Percentiles rank a stretch among this genome's conserved stretches.
Evolutionary conservation across 345 rosid genomes (phyloP).

Genomic region (Moricandia arvensis): DNA sequence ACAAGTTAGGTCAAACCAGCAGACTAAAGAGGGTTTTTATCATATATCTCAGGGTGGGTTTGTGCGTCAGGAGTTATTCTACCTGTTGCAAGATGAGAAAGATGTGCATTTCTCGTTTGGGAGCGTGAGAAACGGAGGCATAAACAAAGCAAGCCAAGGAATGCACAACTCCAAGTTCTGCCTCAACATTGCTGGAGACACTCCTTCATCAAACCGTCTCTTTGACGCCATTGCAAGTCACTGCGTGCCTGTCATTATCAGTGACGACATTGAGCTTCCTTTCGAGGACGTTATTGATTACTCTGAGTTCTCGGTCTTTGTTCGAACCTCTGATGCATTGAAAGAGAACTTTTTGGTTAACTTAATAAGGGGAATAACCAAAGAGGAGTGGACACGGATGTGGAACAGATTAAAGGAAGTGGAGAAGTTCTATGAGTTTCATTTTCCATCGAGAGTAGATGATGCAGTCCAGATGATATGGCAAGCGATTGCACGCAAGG

Average conservation of each 20-base stretch:
- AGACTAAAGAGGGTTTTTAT: not conserved
- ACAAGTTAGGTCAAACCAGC: too few relatives aligned
- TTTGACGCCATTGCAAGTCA: constrained; percentile 97
- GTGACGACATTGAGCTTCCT: constrained; percentile 95
- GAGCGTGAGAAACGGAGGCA: constrained; percentile 71
- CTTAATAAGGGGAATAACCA: constrained; percentile 55
- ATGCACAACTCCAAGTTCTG: constrained; percentile 94
- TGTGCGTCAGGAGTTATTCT: constrained; percentile 80
- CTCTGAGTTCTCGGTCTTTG: constrained; percentile 83
- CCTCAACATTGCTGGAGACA: constrained; percentile 97
- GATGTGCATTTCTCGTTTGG: constrained; percentile 95
- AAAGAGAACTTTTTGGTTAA: constrained; percentile 67
- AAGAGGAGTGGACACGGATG: constrained; percentile 87
- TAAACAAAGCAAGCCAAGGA: constrained; percentile 68
- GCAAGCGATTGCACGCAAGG: constrained; percentile 85
- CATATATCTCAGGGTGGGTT: constrained; percentile 66
- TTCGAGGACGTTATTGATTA: constrained; percentile 89
- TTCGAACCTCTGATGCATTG: constrained; percentile 77
- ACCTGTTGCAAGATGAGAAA: constrained; percentile 81
- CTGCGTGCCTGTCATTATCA: constrained; percentile 91
- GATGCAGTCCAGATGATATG: constrained; percentile 98
- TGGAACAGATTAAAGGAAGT: constrained; percentile 67
- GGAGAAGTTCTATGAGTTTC: constrained; percentile 59
- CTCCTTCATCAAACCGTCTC: constrained; percentile 94
- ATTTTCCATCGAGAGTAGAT: constrained; percentile 64